Percentiles rank a stretch among this genome's conserved stretches.
Conservation (phyloP, 257 asterid genomes). For the Oldenlandia corymbosa region DNA sequence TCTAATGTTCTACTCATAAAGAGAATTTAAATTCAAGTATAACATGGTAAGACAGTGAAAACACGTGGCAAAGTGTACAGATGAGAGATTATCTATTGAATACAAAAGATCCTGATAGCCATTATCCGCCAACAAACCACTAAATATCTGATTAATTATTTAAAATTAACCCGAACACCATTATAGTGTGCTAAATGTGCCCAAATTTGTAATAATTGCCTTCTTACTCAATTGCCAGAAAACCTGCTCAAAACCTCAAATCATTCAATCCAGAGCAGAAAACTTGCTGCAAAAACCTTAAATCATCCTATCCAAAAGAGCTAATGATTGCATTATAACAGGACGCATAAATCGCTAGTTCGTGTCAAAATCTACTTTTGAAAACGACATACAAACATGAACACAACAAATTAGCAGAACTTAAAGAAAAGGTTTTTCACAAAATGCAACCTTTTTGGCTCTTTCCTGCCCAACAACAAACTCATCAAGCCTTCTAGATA, state of each 20-base stretch:
- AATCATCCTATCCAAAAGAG: background rate
- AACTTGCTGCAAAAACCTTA: background rate
- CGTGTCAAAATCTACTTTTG: background rate
- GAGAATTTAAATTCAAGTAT: background rate
- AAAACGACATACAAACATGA: background rate
- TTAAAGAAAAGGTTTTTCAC: background rate
- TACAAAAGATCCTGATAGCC: background rate
- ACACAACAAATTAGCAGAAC: background rate
- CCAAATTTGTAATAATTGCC: background rate
- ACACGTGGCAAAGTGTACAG: background rate
- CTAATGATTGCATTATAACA: background rate
- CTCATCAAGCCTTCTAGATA: constrained; percentile 63
- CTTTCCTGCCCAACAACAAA: constrained; percentile 80
- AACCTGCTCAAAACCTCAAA: no score
- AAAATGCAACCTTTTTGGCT: constrained; percentile 65
- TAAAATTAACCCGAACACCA: background rate
- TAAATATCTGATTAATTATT: background rate
- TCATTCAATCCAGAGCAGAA: no score
- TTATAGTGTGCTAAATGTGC: background rate
- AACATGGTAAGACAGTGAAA: background rate
- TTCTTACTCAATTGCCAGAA: background rate
- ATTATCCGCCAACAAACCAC: background rate
- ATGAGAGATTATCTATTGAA: background rate
- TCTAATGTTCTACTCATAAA: background rate
- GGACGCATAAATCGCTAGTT: background rate